These are phyloP conservation scores for Apiospora kogelbergensis DNA, from an alignment of 2,329 filamentous ascomycete species.

Conservation along the genomic window DNA sequence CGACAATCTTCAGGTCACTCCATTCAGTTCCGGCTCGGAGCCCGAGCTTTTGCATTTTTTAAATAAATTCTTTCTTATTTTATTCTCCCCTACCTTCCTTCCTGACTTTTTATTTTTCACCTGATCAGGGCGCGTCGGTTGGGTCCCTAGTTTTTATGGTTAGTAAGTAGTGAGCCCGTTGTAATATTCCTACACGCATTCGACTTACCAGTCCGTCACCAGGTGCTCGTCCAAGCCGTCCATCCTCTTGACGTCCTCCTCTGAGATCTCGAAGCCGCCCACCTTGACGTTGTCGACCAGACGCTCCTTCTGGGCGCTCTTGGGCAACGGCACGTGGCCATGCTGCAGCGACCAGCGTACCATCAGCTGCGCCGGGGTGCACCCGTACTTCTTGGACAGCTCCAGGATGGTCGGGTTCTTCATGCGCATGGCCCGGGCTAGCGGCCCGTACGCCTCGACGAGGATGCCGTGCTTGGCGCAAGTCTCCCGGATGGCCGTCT, in stretches of 20 bases:
- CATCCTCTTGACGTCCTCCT: constrained; percentile 62
- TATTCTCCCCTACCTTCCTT: background rate
- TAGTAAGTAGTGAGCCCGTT: no score
- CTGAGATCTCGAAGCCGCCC: constrained; percentile 58
- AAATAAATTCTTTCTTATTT: background rate
- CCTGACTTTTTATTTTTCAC: background rate
- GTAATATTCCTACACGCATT: no score
- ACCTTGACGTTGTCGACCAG: constrained; percentile 66
- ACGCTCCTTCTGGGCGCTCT: constrained; percentile 63
- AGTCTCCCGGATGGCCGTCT: constrained; percentile 62
- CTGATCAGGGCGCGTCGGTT: background rate
- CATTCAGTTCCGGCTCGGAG: background rate
- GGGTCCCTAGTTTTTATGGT: background rate
- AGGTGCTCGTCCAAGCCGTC: constrained; percentile 70
- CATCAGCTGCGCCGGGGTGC: constrained; percentile 71
- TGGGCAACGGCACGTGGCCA: constrained; percentile 70
- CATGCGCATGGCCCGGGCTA: constrained; percentile 71
- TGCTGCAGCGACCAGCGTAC: constrained; percentile 77
- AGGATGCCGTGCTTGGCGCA: constrained; percentile 67
- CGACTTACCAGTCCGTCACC: constrained; percentile 63
- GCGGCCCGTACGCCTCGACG: constrained; percentile 78
- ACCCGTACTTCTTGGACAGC: constrained; percentile 67
- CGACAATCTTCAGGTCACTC: background rate
- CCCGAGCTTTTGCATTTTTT: background rate
- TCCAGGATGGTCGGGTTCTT: constrained; percentile 61